A percentile compares a stretch with the other conserved stretches of the same genome.
phyloP scores from a whole-genome alignment of 2,329 filamentous ascomycete genomes.

The Sporothrix schenckii region DNA sequence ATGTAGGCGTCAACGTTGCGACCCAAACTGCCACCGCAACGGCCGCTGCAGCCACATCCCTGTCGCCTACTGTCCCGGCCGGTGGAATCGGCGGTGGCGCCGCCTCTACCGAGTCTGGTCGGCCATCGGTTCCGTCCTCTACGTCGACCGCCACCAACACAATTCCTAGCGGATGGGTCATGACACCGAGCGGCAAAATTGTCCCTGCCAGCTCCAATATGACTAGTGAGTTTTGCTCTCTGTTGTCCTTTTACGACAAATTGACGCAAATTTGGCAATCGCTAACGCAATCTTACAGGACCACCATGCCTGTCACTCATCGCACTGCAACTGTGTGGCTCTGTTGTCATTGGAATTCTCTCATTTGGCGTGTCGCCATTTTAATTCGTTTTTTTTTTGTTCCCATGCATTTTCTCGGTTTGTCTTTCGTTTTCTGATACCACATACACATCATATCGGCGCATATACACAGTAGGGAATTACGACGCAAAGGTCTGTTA shows the following conservation, averaged over 20 bases:
- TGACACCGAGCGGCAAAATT: conserved; percentile 77
- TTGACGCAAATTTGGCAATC: neutral
- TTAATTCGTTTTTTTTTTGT: neutral
- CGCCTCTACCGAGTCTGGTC: conserved; percentile 61
- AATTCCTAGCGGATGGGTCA: conserved; percentile 79
- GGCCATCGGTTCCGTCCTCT: conserved; percentile 67
- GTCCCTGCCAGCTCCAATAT: conserved; percentile 69
- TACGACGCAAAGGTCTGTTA: neutral
- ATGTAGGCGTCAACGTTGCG: conserved; percentile 58
- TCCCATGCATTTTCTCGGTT: neutral
- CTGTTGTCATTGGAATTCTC: conserved; percentile 40
- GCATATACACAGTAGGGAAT: neutral
- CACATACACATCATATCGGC: conserved; percentile 12
- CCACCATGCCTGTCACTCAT: conserved; percentile 52
- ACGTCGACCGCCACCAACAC: conserved; percentile 54
- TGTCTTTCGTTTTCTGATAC: neutral
- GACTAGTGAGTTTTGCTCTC: conserved; percentile 47
- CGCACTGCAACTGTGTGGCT: conserved; percentile 53
- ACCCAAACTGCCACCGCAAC: conserved; percentile 59
- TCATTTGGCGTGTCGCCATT: conserved; percentile 19
- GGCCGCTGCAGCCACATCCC: conserved; percentile 64
- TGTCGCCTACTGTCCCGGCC: conserved; percentile 68
- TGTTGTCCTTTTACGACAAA: neutral
- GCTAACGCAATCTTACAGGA: conserved; percentile 38
- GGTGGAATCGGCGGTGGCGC: conserved; percentile 64